phyloP scores from a whole-genome alignment of 768 basidiomycete genomes.

The Trametes coccinea region DNA sequence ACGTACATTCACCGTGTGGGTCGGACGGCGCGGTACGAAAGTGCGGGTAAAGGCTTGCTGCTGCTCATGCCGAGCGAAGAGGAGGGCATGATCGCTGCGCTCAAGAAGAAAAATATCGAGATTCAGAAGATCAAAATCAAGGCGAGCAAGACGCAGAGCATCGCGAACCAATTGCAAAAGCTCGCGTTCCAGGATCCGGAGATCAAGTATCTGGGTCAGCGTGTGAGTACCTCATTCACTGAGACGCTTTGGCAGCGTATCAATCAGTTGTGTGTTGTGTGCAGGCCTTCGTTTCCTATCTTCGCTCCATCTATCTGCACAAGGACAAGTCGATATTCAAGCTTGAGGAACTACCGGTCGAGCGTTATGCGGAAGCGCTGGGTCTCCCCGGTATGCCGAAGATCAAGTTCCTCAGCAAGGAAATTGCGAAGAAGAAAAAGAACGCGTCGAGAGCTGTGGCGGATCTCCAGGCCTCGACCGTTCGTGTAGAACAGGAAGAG shows the following conservation, averaged over 20 bases:
- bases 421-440: conserved; percentile 73
- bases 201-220: conserved; percentile 94
- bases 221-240: conserved; percentile 50
- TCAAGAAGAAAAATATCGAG: conserved; percentile 71
- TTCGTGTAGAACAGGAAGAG: conserved; percentile 30
- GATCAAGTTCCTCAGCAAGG: conserved; percentile 80
- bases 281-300: conserved; percentile 94
- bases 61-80: conserved; percentile 90
- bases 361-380: conserved; percentile 84
- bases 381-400: conserved; percentile 95
- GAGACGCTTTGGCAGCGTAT: neutral
- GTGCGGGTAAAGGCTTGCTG: conserved; percentile 81
- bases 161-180: conserved; percentile 87
- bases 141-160: conserved; percentile 79
- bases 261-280: neutral
- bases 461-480: conserved; percentile 29
- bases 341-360: conserved; percentile 75
- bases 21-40: conserved; percentile 91
- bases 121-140: conserved; percentile 85
- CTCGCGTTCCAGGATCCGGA: conserved; percentile 94
- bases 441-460: conserved; percentile 59
- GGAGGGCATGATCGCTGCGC: conserved; percentile 77
- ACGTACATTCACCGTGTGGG: conserved; percentile 98
- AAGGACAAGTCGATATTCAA: conserved; percentile 95
- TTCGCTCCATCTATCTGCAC: conserved; percentile 89